A percentile compares a stretch with the other conserved stretches of the same genome.
Conservation (phyloP, 129 eudicot genomes). For the Heracleum sosnowskyi region DNA sequence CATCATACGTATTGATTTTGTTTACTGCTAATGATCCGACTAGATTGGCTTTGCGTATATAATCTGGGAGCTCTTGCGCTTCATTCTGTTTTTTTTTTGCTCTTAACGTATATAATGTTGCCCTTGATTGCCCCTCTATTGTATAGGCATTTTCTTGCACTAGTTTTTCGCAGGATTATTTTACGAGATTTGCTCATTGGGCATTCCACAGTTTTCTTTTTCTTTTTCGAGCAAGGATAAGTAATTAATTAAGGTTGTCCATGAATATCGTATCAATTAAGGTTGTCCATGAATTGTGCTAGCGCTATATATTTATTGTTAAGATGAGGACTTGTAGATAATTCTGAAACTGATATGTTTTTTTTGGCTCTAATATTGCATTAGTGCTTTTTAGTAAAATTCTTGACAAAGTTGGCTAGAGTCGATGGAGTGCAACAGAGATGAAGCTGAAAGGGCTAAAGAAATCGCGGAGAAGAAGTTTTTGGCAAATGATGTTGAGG, state of each 20-base stretch:
- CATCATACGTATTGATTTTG: too few species aligned
- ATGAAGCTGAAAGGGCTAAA: slow-evolving; percentile 80
- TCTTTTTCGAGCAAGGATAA: neutral
- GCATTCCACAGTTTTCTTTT: neutral
- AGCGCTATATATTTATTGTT: too few species aligned
- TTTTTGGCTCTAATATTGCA: neutral
- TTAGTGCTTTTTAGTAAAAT: neutral
- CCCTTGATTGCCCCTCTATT: too few species aligned
- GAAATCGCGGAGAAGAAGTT: slow-evolving; percentile 78
- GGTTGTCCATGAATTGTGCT: too few species aligned
- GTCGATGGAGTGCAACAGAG: slow-evolving; percentile 83
- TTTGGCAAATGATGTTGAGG: slow-evolving; percentile 44
- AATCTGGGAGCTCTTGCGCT: too few species aligned
- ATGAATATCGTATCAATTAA: too few species aligned
- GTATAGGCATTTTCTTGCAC: too few species aligned
- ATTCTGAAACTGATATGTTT: too few species aligned
- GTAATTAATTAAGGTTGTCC: too few species aligned
- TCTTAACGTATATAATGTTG: too few species aligned
- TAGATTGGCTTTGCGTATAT: neutral
- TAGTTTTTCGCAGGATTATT: neutral
- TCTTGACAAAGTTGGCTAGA: neutral
- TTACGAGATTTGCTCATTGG: neutral
- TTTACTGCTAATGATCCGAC: too few species aligned
- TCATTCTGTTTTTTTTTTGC: too few species aligned
- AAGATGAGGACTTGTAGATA: neutral